Percentiles rank a stretch among this genome's conserved stretches.
These are phyloP conservation scores for Aphanomyces cochlioides DNA, from an alignment of 352 stramenopile species.

Conservation along the genomic window DNA sequence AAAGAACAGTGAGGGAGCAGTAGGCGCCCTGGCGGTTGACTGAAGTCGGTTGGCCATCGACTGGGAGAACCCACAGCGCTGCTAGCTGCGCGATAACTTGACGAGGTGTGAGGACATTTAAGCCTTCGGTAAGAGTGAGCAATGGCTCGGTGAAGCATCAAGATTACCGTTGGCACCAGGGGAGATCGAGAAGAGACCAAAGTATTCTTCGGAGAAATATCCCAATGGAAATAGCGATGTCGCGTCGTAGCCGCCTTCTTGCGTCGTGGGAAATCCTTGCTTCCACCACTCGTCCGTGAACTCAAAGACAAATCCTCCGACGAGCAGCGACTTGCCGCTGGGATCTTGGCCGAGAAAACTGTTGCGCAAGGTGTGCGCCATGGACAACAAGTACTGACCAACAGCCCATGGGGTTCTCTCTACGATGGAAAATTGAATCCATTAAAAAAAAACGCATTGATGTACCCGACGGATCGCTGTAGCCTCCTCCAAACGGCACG, in stretches of 20 bases:
- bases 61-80: neutral
- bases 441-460: neutral
- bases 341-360: constrained; percentile 23
- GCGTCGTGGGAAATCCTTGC: constrained; percentile 42
- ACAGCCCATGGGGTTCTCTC: constrained; percentile 1
- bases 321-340: neutral
- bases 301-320: constrained; percentile 58
- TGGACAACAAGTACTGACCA: constrained; percentile 4
- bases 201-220: constrained; percentile 62
- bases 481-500: constrained; percentile 53
- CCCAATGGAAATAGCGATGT: constrained; percentile 59
- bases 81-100: constrained; percentile 3
- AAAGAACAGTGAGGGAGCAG: neutral
- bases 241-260: constrained; percentile 48
- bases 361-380: neutral
- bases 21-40: neutral
- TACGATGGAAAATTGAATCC: neutral
- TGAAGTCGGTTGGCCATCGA: constrained; percentile 6
- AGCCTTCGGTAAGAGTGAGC: neutral
- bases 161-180: neutral
- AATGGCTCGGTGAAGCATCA: neutral
- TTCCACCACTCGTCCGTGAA: constrained; percentile 82
- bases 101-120: neutral
- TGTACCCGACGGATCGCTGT: constrained; percentile 35
- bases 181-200: constrained; percentile 41